Evolutionary conservation across 1,284 basidiomycete genomes (phyloP).

Genomic region (Pterulicium gracile): DNA sequence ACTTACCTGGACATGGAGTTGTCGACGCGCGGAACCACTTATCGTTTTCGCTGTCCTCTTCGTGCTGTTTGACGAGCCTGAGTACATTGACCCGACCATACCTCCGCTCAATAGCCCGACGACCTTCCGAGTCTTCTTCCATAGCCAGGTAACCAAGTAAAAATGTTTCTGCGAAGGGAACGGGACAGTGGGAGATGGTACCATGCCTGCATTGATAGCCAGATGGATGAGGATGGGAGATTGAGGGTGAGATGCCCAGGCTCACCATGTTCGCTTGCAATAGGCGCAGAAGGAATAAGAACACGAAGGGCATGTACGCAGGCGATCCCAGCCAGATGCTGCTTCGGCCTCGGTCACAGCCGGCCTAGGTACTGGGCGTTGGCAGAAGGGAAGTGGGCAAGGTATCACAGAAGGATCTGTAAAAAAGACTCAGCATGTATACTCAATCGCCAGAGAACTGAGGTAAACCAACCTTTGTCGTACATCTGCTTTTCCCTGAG

Average conservation of each 20-base stretch:
- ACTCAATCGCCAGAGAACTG: neutral
- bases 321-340: conserved; percentile 1
- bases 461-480: neutral
- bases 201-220: conserved; percentile 1
- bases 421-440: neutral
- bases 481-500: neutral
- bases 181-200: neutral
- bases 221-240: no score
- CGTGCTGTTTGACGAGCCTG: neutral
- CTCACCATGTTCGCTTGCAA: conserved; percentile 1
- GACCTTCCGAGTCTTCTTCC: neutral
- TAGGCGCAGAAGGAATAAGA: conserved; percentile 1
- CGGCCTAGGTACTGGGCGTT: conserved; percentile 1
- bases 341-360: neutral
- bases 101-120: neutral
- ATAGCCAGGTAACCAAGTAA: neutral
- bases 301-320: conserved; percentile 1
- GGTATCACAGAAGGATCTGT: conserved; percentile 1
- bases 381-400: conserved; percentile 3
- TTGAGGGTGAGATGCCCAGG: no score
- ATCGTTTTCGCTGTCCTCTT: neutral
- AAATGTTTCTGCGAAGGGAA: neutral
- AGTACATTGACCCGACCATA: neutral
- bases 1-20: neutral
- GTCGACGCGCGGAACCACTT: neutral